phyloP scores from a whole-genome alignment of 257 asterid species.

The Dorcoceras hygrometricum region DNA sequence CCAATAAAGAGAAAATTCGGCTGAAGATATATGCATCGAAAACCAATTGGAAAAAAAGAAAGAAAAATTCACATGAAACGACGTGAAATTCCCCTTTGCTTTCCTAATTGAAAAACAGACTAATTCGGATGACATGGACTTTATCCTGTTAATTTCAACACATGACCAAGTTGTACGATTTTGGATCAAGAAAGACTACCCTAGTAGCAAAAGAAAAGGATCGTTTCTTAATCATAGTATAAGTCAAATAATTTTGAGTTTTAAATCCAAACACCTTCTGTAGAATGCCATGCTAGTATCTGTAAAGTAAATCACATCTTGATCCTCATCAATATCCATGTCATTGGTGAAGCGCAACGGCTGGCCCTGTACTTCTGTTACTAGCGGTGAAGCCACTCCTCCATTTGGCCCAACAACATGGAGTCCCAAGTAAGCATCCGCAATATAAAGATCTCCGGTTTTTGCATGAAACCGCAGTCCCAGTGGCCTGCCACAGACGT shows the following conservation, averaged over 20 bases:
- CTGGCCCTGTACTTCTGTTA: constrained; percentile 54
- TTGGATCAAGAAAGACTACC: background rate
- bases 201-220: background rate
- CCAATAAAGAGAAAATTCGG: too few relatives aligned
- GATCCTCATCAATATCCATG: constrained; percentile 63
- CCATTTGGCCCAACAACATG: constrained; percentile 63
- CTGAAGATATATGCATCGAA: background rate
- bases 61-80: too few relatives aligned
- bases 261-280: constrained; percentile 42
- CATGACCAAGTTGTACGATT: too few relatives aligned
- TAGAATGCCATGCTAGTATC: constrained; percentile 55
- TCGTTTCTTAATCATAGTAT: background rate
- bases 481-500: constrained; percentile 70
- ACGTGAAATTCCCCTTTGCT: too few relatives aligned
- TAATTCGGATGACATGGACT: background rate
- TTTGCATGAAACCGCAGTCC: constrained; percentile 54
- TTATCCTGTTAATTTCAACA: too few relatives aligned
- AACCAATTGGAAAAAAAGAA: background rate
- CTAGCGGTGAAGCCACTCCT: constrained; percentile 48
- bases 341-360: constrained; percentile 59
- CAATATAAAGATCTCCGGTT: constrained; percentile 65
- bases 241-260: background rate
- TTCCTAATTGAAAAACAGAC: background rate
- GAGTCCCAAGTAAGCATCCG: constrained; percentile 76
- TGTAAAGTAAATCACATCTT: constrained; percentile 57